These are phyloP conservation scores for Trifolium repens DNA, from an alignment of 306 rosid genomes.

Conservation along the genomic window DNA sequence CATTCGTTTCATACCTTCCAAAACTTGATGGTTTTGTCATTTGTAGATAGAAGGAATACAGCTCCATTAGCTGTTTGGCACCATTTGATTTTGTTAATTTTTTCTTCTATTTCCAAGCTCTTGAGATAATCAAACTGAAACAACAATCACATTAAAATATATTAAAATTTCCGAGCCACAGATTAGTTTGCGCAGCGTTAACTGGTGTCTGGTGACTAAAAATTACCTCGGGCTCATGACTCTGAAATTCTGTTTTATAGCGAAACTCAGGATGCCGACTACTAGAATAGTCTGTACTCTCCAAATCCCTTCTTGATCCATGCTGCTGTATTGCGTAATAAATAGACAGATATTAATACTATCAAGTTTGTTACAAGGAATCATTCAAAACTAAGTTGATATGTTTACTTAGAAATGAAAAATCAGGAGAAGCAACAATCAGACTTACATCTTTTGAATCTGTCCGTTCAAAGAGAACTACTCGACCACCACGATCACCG, in stretches of 20 bases:
- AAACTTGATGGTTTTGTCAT: slow-evolving; percentile 93
- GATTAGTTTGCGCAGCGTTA: slow-evolving; percentile 19
- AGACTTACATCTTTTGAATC: slow-evolving; percentile 83
- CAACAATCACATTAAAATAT: slow-evolving; percentile 12
- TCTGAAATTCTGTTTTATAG: slow-evolving; percentile 98
- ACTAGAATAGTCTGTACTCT: slow-evolving; percentile 76
- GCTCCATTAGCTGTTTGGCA: slow-evolving; percentile 97
- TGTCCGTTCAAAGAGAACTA: slow-evolving; percentile 98
- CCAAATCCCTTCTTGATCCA: slow-evolving; percentile 85
- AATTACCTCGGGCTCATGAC: slow-evolving; percentile 96
- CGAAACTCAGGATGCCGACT: slow-evolving; percentile 97
- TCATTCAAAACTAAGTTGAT: slow-evolving; percentile 27
- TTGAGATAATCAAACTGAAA: slow-evolving; percentile 97
- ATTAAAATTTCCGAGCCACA: slow-evolving; percentile 27
- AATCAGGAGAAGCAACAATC: slow-evolving; percentile 31
- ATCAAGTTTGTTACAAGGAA: slow-evolving; percentile 26
- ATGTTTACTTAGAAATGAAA: neutral
- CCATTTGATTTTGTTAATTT: slow-evolving; percentile 99
- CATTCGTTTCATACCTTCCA: slow-evolving; percentile 80
- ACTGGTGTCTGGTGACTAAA: slow-evolving; percentile 18
- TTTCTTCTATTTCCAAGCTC: slow-evolving; percentile 99
- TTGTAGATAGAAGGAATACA: slow-evolving; percentile 89
- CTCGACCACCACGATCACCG: slow-evolving; percentile 99
- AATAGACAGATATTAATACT: slow-evolving; percentile 18
- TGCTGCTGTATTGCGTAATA: slow-evolving; percentile 62